Evolutionary conservation across 495 filamentous ascomycete genomes (phyloP), one percentile per base, ranked within the genome.

Genomic region (Hypoxylon crocopeplum): DNA sequence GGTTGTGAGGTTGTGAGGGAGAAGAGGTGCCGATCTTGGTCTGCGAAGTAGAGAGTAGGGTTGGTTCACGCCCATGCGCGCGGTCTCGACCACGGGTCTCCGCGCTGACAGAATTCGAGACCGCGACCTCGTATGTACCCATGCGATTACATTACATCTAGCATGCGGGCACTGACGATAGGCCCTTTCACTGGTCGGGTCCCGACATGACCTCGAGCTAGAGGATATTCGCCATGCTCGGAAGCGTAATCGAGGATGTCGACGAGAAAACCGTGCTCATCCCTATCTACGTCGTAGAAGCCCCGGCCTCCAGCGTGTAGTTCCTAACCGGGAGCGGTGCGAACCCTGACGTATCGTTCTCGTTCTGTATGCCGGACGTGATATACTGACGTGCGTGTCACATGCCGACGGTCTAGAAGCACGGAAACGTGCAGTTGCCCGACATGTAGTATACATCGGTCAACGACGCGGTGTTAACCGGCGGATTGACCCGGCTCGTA

Each of bases 311-410:
- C 2, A 44, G 40, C 21, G 40, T 44, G 40, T 27, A 44, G 40
- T 44, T 44, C 11, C 7, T 8, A 1, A 44, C 15, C 11, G 40
- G 2, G 7, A 12, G 7, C 5, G 25, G 25, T 5, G 5, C 25
- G 17, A 19, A 41, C 7, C 38, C 38, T 3, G 13, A 7, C 40
- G 22, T 11, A 2, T 3, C 40, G 2, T 21, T 44, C 17, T 5
- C 5, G 40, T 44, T 44, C 19, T 29, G 40, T 1, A 44, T 22
- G 40, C 21, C 4, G 11, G 3, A 3, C 22, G 40, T 27, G 40
- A 44, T 44, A 22, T 44, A 21, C 40, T 44, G 40, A 22, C 40
- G 29, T 5, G 40, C 13, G 40, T 44, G 40, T 10, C 40, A 44
- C 21, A 44, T 21, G 17, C 40, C 40, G 2, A 44, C 40, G 5